Conservation (phyloP, 805 yeast species). For the Cyberlindnera subsufficiens region DNA sequence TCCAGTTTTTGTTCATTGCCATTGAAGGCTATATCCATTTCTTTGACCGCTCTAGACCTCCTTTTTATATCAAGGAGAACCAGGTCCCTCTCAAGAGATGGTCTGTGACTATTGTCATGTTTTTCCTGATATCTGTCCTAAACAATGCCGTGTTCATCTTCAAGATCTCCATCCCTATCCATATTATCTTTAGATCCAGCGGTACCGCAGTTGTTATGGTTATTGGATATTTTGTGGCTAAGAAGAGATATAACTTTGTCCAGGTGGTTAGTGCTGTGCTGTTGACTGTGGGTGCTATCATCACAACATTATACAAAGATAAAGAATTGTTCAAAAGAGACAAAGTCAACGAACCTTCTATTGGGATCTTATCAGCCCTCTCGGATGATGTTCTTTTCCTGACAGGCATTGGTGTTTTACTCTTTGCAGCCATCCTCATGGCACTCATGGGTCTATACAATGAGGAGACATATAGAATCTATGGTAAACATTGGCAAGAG, state of each 20-base stretch:
- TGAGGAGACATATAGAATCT: constrained; percentile 41
- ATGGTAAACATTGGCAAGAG: constrained; percentile 63
- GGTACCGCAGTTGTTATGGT: constrained; percentile 58
- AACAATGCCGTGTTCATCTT: constrained; percentile 55
- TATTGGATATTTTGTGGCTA: constrained; percentile 42
- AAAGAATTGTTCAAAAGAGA: constrained; percentile 21
- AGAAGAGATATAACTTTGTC: constrained; percentile 34
- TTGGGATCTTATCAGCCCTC: constrained; percentile 2
- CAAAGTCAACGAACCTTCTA: constrained; percentile 1
- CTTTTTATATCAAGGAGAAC: constrained; percentile 28
- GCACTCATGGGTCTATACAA: constrained; percentile 55
- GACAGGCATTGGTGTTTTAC: constrained; percentile 31
- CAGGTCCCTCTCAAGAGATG: constrained; percentile 39
- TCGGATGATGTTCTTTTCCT: constrained; percentile 16
- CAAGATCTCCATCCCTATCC: constrained; percentile 59
- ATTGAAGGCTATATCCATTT: constrained; percentile 35
- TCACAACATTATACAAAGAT: constrained; percentile 26
- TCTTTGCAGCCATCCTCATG: constrained; percentile 42
- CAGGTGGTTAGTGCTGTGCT: constrained; percentile 48
- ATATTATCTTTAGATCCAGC: constrained; percentile 60
- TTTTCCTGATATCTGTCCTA: constrained; percentile 43
- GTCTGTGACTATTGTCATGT: constrained; percentile 41
- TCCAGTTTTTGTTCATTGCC: constrained; percentile 50
- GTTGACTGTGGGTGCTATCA: constrained; percentile 44
- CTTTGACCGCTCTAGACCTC: constrained; percentile 25